Percentiles rank a stretch among this genome's conserved stretches.
Evolutionary conservation across 1,139 yeast species (phyloP).

Genomic region (Taiozyma sp.): DNA sequence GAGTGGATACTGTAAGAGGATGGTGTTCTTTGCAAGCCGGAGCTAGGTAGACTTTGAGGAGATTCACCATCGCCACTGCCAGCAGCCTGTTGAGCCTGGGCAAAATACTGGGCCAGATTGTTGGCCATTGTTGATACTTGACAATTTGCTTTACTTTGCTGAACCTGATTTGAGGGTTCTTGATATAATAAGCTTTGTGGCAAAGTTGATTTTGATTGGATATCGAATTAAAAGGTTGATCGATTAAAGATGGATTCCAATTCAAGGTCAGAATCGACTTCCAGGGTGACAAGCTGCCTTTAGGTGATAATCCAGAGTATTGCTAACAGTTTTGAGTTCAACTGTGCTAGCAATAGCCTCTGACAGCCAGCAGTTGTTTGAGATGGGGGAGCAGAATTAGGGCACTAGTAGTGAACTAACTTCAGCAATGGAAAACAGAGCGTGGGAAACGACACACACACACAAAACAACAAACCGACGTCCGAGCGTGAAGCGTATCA

Average conservation of each 20-base stretch:
- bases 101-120: conserved; percentile 21
- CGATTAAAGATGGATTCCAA: background rate
- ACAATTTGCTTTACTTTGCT: background rate
- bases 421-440: background rate
- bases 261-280: background rate
- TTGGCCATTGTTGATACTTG: conserved; percentile 4
- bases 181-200: background rate
- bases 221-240: background rate
- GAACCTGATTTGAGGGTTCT: background rate
- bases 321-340: background rate
- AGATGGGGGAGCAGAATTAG: background rate
- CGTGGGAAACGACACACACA: background rate
- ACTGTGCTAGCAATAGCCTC: background rate
- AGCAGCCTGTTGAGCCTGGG: conserved; percentile 9
- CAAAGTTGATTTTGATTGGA: background rate
- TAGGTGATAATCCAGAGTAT: background rate
- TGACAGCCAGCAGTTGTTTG: background rate
- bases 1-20: conserved; percentile 35
- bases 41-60: conserved; percentile 4
- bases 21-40: conserved; percentile 1
- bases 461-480: background rate
- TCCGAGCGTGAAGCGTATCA: background rate
- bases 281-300: background rate
- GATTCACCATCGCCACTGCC: background rate
- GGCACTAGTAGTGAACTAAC: background rate